phyloP scores from a whole-genome alignment of 306 rosid species.

The Parietaria judaica region DNA sequence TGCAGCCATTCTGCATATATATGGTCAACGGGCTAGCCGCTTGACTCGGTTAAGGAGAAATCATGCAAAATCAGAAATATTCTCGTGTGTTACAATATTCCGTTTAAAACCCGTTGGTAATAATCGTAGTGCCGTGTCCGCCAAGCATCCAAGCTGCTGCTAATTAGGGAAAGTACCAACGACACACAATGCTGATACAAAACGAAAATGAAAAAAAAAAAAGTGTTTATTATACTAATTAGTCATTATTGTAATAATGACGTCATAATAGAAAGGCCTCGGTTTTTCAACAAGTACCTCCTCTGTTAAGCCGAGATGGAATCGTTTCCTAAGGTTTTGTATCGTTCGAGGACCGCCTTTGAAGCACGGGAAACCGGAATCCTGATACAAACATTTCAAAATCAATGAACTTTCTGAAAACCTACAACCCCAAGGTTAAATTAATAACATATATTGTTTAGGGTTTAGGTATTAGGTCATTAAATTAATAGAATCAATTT shows the following conservation, averaged over 20 bases:
- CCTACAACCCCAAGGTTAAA: too few species aligned
- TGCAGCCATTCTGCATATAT: constrained; percentile 16
- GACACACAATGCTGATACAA: constrained; percentile 93
- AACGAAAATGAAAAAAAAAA: background rate
- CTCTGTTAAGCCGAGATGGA: constrained; percentile 88
- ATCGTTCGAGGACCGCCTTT: constrained; percentile 95
- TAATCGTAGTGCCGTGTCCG: constrained; percentile 98
- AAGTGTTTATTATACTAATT: constrained; percentile 14
- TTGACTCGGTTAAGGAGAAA: constrained; percentile 19
- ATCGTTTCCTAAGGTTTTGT: constrained; percentile 91
- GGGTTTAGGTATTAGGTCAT: background rate
- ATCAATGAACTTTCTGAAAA: background rate
- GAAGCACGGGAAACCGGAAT: constrained; percentile 95
- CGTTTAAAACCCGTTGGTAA: constrained; percentile 93
- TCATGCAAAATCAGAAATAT: constrained; percentile 24
- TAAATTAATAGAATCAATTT: background rate
- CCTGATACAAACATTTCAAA: constrained; percentile 46
- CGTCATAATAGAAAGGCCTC: background rate
- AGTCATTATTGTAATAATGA: constrained; percentile 17
- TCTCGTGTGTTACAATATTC: constrained; percentile 64
- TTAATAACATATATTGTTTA: too few species aligned
- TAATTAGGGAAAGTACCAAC: constrained; percentile 88
- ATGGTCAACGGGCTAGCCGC: constrained; percentile 24
- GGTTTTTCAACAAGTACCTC: constrained; percentile 44
- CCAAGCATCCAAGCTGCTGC: constrained; percentile 99